Evolutionary conservation across 78 protist genomes (phyloP).

Genomic region (Chrysochromulina tobinii): DNA sequence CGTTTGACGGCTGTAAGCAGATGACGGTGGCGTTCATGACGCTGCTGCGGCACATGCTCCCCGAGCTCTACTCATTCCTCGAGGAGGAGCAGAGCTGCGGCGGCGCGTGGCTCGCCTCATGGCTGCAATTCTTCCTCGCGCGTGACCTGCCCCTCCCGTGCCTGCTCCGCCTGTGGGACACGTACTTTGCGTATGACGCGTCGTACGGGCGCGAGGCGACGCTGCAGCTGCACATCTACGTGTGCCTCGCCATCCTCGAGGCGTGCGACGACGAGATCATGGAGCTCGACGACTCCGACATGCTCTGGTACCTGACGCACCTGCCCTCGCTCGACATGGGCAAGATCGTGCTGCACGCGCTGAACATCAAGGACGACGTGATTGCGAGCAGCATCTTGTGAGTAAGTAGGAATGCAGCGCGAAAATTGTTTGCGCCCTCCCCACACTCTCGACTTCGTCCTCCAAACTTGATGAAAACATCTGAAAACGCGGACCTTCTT

Average conservation of each 20-base stretch:
- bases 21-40: not conserved
- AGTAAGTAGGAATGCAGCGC: not conserved
- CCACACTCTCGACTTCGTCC: too few relatives aligned
- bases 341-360: not conserved
- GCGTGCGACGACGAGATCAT: not conserved
- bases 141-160: slow-evolving; percentile 30
- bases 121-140: slow-evolving; percentile 42
- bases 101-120: slow-evolving; percentile 45
- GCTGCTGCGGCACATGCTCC: slow-evolving; percentile 40
- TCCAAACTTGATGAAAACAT: too few relatives aligned
- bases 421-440: too few relatives aligned
- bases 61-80: slow-evolving; percentile 44
- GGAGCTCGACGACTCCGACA: slow-evolving; percentile 30
- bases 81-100: slow-evolving; percentile 36
- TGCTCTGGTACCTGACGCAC: not conserved
- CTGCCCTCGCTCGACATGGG: slow-evolving; percentile 36
- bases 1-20: not conserved
- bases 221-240: slow-evolving; percentile 36
- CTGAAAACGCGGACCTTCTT: too few relatives aligned
- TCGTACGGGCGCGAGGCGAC: not conserved
- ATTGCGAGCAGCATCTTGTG: not conserved
- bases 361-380: not conserved
- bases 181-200: not conserved
- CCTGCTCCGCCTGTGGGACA: slow-evolving; percentile 50
- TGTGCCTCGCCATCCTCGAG: slow-evolving; percentile 33